Base-by-base conservation (phyloP, 805 yeast genomes). In the Lachancea lanzarotensis region DNA sequence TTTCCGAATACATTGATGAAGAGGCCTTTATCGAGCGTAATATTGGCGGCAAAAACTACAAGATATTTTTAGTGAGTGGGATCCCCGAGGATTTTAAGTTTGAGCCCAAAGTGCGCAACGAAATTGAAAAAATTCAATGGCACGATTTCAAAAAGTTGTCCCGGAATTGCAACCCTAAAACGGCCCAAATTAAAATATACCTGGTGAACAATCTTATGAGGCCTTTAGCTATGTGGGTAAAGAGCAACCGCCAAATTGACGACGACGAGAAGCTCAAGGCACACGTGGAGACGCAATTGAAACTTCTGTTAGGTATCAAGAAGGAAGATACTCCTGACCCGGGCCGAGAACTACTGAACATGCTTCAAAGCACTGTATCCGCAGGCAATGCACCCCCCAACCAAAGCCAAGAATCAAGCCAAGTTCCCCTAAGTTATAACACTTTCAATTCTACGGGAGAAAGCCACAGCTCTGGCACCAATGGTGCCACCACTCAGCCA, bases 121-220 rank as follows among this genome's bases (percentile, higher is more conserved):
- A 93, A 67, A 95, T 93, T 52, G 77, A 82, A 37, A 76, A 78
- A 45, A 86, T 91, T 41, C 75, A 82, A 63, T 91, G 97, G 98
- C 68, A 70, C 51, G 82, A 79, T 53, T 68, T 84, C 50, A 80
- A 69, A 46, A 63, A 63, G 35, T 57, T 74, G 27, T 51, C 61
- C 2, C 69, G 68, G 33, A 57, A 63, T 2, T 44, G 68, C 35
- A 50, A 48, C 15, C 62, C 66, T 45, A 62, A 63, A 38, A 54
- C 63, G 7, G 54, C 56, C 26, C 56, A 55, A 27, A 53, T 54
- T n/a, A 67, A 63, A 37, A 69, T 59, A 45, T 71, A 68, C 45
- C 45, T 71, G 19, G 60, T 70, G 25, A 57, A 60, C 40, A 59
- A 68, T 55, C 75, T 68, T 71, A 70, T 59, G 54, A 65, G 59